Base-by-base conservation (phyloP, 495 filamentous ascomycete species). In the Trichoderma gamsii region DNA sequence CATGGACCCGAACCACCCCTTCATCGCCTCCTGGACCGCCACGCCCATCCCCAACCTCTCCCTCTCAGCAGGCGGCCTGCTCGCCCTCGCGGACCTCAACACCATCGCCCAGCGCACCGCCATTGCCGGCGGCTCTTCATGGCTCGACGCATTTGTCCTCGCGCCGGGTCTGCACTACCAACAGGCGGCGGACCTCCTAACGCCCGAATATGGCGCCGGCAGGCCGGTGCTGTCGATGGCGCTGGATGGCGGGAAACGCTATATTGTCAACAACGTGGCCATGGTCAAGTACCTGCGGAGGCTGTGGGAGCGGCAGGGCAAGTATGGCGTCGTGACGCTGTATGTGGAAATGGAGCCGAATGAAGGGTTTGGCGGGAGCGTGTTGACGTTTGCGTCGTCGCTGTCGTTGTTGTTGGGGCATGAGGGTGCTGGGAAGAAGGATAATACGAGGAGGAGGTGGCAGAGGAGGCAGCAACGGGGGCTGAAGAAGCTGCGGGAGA, bases 81-180 rank as follows among this genome's bases (percentile, higher is more conserved):
- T 89, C 23, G 80, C 82, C 0, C 80, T 89, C 7, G 86, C 85
- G 6, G 85, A 88, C 71, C 78, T 89, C 25, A 73, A 79, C 15
- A 83, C 81, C 6, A 79, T 85, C 21, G 79, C 81, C 0, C 71
- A 83, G 41, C 79, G 86, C 25, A 88, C 86, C 4, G 81, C 79
- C 18, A 77, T 86, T 35, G 82, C 80, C 3, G 86, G 87, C 59
- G 81, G 79, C 2, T 77, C 83, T 0, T 77, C 77, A 6, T 80
- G 80, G 71, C 72, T 85, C 0, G 87, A 89, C 72, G 74, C 73
- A 23, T 74, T 89, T 6, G 72, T 87, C 29, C 78, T 89, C 0
- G 84, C 82, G 18, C 87, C 87, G 0, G 86, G 86, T 3, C 70
- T 88, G 56, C 86, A 89, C 76, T 81, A 81, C 64, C 85, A 88